These are phyloP conservation scores for Syzygium malaccense DNA, from an alignment of 441 rosid genomes.

Conservation along the genomic window DNA sequence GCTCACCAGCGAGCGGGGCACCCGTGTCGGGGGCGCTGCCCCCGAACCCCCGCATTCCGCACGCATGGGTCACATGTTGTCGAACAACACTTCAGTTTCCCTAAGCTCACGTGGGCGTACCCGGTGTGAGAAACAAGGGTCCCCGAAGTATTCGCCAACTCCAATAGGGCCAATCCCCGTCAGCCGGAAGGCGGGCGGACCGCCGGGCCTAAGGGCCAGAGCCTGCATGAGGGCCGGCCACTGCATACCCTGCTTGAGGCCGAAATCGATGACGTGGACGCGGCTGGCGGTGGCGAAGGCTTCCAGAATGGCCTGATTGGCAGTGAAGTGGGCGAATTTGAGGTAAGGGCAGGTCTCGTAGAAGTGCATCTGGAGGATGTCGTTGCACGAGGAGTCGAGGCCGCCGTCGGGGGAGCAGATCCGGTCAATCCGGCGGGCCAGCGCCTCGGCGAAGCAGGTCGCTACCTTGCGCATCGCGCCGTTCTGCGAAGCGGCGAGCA, in stretches of 20 bases:
- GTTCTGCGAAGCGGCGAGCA: slow-evolving; percentile 52
- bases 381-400: slow-evolving; percentile 39
- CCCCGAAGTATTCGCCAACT: no score
- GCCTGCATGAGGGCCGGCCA: slow-evolving; percentile 81
- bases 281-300: slow-evolving; percentile 60
- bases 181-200: slow-evolving; percentile 71
- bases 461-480: slow-evolving; percentile 93
- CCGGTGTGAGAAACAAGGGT: no score
- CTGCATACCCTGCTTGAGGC: slow-evolving; percentile 75
- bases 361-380: slow-evolving; percentile 79
- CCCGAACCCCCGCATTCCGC: no score
- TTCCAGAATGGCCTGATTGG: slow-evolving; percentile 87
- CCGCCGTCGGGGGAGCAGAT: slow-evolving; percentile 29
- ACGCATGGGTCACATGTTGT: no score
- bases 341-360: slow-evolving; percentile 85
- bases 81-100: no score
- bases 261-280: slow-evolving; percentile 78
- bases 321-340: slow-evolving; percentile 89
- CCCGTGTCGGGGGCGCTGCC: no score
- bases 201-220: slow-evolving; percentile 66
- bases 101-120: no score
- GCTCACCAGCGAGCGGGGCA: no score
- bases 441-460: slow-evolving; percentile 74
- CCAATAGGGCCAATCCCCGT: slow-evolving; percentile 71
- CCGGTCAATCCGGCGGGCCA: slow-evolving; percentile 59